Percentiles rank a stretch among this genome's conserved stretches.
Evolutionary conservation across 768 basidiomycete species (phyloP).

Genomic region (Trametes cingulata): DNA sequence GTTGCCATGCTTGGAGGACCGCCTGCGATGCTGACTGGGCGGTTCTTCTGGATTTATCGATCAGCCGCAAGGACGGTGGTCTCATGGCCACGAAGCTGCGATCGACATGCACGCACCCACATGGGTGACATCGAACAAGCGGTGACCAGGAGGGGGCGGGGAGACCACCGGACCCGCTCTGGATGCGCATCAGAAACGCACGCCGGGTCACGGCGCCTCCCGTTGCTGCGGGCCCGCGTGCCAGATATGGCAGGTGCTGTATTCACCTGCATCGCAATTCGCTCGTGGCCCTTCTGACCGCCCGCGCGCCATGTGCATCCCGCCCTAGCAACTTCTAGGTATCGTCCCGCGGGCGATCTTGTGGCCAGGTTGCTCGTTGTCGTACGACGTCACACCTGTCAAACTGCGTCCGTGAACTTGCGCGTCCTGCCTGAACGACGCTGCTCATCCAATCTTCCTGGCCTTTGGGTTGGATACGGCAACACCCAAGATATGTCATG

Average conservation of each 20-base stretch:
- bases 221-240: constrained; percentile 1
- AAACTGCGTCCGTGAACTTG: neutral
- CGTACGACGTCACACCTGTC: constrained; percentile 8
- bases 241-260: constrained; percentile 10
- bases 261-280: neutral
- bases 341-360: constrained; percentile 1
- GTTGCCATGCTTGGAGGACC: no score
- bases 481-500: neutral
- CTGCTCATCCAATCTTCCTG: constrained; percentile 6
- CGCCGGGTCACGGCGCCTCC: constrained; percentile 5
- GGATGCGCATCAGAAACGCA: constrained; percentile 2
- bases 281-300: neutral
- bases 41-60: no score
- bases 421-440: neutral
- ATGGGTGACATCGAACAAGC: no score
- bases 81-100: no score
- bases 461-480: neutral
- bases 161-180: no score
- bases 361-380: neutral
- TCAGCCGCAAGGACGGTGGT: no score
- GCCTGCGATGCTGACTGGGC: no score
- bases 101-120: no score
- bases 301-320: constrained; percentile 1
- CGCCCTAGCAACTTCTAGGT: neutral
- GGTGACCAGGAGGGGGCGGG: no score